Evolutionary conservation across 2,329 filamentous ascomycete species (phyloP).

Genomic region (Aspergillus niger): DNA sequence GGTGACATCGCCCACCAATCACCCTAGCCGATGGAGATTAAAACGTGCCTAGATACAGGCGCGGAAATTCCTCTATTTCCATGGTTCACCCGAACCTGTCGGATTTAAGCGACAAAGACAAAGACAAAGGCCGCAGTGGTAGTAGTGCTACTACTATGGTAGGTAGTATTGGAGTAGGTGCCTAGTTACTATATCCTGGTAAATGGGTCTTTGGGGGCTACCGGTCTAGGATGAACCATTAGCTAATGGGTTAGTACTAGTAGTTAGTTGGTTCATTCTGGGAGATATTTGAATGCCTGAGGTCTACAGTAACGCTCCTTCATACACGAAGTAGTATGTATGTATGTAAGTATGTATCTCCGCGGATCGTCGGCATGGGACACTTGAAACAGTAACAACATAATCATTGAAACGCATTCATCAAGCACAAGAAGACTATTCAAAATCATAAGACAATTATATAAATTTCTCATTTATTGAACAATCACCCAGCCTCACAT

Average conservation of each 20-base stretch:
- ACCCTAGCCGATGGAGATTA: not conserved
- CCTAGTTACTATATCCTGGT: too few relatives aligned
- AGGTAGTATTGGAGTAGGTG: too few relatives aligned
- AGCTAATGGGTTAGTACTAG: too few relatives aligned
- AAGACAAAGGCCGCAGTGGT: not conserved
- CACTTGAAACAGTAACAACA: not conserved
- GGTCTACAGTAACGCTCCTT: too few relatives aligned
- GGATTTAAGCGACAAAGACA: not conserved
- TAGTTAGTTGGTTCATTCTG: too few relatives aligned
- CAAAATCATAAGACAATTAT: not conserved
- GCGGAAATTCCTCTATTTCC: not conserved
- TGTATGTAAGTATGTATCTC: too few relatives aligned
- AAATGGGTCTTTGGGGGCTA: too few relatives aligned
- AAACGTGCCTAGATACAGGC: not conserved
- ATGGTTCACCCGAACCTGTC: not conserved
- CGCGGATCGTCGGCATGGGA: not conserved
- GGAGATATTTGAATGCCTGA: too few relatives aligned
- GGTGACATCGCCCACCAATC: not conserved
- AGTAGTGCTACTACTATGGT: too few relatives aligned
- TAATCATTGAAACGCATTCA: not conserved
- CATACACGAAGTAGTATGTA: too few relatives aligned
- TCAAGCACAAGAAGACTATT: too few relatives aligned
- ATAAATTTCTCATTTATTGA: not conserved
- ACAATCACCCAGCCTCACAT: not conserved
- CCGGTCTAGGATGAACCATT: too few relatives aligned